Conservation (phyloP, 2,329 filamentous ascomycete genomes). For the Penicillium sp. region DNA sequence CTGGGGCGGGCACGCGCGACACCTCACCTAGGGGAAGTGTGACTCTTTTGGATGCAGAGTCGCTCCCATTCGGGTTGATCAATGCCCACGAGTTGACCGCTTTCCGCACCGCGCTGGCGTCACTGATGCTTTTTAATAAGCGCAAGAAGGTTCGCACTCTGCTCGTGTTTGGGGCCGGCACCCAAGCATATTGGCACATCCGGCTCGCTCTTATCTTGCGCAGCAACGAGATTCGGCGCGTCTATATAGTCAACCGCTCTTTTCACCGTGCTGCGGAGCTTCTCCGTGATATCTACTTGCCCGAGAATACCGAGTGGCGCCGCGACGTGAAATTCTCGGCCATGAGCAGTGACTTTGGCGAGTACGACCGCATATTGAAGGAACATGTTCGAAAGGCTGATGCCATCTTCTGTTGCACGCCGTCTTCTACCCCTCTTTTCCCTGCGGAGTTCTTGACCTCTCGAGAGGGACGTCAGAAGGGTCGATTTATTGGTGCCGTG, state of each 20-base stretch:
- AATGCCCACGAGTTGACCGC: constrained; percentile 70
- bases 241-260: constrained; percentile 79
- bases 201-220: constrained; percentile 74
- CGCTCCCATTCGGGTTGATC: constrained; percentile 63
- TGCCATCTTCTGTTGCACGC: constrained; percentile 87
- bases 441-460: constrained; percentile 71
- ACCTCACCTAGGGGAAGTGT: constrained; percentile 60
- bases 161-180: constrained; percentile 82
- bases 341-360: constrained; percentile 70
- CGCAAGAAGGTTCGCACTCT: constrained; percentile 73
- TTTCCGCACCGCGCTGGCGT: constrained; percentile 66
- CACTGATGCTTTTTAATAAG: constrained; percentile 62
- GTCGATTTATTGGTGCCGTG: constrained; percentile 47
- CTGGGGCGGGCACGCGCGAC: constrained; percentile 37
- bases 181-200: constrained; percentile 94
- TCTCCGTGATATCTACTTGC: constrained; percentile 57
- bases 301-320: constrained; percentile 63
- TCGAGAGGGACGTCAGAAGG: constrained; percentile 47
- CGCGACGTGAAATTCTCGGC: constrained; percentile 67
- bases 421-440: constrained; percentile 73
- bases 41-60: constrained; percentile 60
- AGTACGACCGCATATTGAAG: constrained; percentile 67
- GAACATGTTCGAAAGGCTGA: constrained; percentile 70
- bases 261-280: constrained; percentile 50
- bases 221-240: constrained; percentile 68